Base-by-base conservation (phyloP, 371 early-diverging fungal genomes). In the Phascolomyces articulosus region DNA sequence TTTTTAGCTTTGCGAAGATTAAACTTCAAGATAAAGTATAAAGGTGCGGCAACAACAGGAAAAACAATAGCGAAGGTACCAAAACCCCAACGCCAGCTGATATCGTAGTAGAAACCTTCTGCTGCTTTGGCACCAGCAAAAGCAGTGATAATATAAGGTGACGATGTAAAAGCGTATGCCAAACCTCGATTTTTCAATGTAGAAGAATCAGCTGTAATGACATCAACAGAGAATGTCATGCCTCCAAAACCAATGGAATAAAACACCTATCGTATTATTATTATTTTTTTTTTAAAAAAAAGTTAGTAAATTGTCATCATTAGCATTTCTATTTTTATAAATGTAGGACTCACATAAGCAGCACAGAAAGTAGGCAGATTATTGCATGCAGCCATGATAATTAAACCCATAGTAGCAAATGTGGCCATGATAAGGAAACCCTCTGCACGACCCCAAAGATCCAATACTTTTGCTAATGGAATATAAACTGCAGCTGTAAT, bases 21-120 rank as follows among this genome's bases (percentile, higher is more conserved):
- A 20, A 18, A 65, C 24, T 65, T 65, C 29, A 65, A 23, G 15
- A 65, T 61, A 21, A 65, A 60, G n/a, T 55, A 65, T 21, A 65
- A 60, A 41, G 66, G 66, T 18, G 66, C 60, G 23, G 66, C 66
- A 6, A 65, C 66, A 31, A 65, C 61, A 10, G 66, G 66, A 21
- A 65, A 65, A 21, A 65, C 29, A 41, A 65, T 65, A 6, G 66
- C 60, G 55, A 65, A 65, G 24, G 66, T 61, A 21, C 66, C 66
- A 54, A 65, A 65, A 41, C 66, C 66, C 66, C 66, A 65, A 26
- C 66, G 51, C 66, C 66, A 65, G 27, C 66, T 65, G 40, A 65
- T 65, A 31, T 65, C 53, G 9, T 65, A 40, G 29, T 65, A 65
- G 41, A 65, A 65, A 15, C 66, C 61, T 29, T 65, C 66, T 1